Percentiles rank a stretch among this genome's conserved stretches.
These are phyloP conservation scores for Auricularia sp. DNA, from an alignment of 768 basidiomycete genomes.

Conservation along the genomic window DNA sequence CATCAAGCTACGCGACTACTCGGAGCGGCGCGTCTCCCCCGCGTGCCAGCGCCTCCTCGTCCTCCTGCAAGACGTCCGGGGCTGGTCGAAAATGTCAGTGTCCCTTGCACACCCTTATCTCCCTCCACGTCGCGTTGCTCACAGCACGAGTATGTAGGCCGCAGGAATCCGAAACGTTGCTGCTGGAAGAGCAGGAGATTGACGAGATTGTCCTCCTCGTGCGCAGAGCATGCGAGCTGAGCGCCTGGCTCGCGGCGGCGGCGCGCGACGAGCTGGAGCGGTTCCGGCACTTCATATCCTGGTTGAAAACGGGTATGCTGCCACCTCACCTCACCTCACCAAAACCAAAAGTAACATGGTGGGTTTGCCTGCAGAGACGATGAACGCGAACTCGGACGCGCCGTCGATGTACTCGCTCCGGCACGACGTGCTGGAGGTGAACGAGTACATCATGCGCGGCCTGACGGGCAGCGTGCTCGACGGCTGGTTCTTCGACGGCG, in stretches of 20 bases:
- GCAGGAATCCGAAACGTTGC: slow-evolving; percentile 42
- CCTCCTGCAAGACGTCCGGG: slow-evolving; percentile 65
- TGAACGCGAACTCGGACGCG: slow-evolving; percentile 36
- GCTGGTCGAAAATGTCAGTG: slow-evolving; percentile 65
- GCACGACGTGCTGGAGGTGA: slow-evolving; percentile 72
- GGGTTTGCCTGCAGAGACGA: slow-evolving; percentile 30
- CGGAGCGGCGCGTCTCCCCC: slow-evolving; percentile 59
- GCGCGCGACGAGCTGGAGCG: slow-evolving; percentile 58
- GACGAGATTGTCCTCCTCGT: slow-evolving; percentile 65
- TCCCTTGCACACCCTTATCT: no score
- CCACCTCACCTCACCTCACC: slow-evolving; percentile 12
- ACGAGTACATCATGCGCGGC: slow-evolving; percentile 67
- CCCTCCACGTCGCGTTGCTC: no score
- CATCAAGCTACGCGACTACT: slow-evolving; percentile 60
- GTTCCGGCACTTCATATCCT: slow-evolving; percentile 71
- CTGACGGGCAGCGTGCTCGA: slow-evolving; percentile 62
- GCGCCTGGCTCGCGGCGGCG: slow-evolving; percentile 57
- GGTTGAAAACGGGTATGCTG: slow-evolving; percentile 41
- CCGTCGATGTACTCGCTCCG: slow-evolving; percentile 35
- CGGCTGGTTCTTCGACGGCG: slow-evolving; percentile 60
- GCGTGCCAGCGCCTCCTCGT: slow-evolving; percentile 71
- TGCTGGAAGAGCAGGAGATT: slow-evolving; percentile 80
- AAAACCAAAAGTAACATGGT: background rate
- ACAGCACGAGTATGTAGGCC: slow-evolving; percentile 31
- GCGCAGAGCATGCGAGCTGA: slow-evolving; percentile 51